Evolutionary conservation across 176 grass and related monocot genomes (phyloP).

Genomic region (bread wheat (Triticum aestivum)): IWGSC_CS_RefSeq_v2.1 NC_057802.1:64768262-64768761

Average conservation of each 20-base stretch:
- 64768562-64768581: background rate
- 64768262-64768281: background rate
- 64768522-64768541: background rate
- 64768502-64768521: background rate
- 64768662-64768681: background rate
- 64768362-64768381: background rate
- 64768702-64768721: conserved; percentile 1
- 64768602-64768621: background rate
- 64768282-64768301: background rate
- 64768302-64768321: background rate
- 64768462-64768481: background rate
- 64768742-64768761: background rate
- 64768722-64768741: background rate
- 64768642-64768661: background rate
- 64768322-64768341: background rate
- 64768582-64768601: background rate
- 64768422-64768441: background rate
- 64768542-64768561: background rate
- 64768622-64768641: background rate
- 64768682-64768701: conserved; percentile 2
- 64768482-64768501: background rate
- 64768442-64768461: background rate
- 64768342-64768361: background rate
- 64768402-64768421: background rate
- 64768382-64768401: background rate